Evolutionary conservation across 768 basidiomycete species (phyloP).

Genomic region (Lactarius indigo): DNA sequence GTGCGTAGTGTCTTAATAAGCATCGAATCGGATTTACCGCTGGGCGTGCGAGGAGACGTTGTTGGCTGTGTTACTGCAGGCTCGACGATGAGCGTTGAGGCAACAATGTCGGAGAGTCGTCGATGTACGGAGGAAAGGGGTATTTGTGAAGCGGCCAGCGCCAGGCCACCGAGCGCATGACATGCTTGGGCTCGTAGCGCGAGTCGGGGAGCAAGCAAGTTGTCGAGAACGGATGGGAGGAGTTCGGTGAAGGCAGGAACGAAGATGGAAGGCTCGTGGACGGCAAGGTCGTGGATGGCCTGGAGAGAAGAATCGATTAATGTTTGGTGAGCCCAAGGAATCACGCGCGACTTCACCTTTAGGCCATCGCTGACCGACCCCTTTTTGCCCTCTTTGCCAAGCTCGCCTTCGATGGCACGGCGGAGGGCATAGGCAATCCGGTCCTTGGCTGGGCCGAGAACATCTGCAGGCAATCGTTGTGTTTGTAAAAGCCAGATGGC

Average conservation of each 20-base stretch:
- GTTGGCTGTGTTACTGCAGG: slow-evolving; percentile 30
- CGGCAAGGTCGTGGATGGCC: slow-evolving; percentile 70
- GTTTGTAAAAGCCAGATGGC: slow-evolving; percentile 71
- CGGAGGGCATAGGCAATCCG: slow-evolving; percentile 68
- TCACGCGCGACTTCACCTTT: slow-evolving; percentile 46
- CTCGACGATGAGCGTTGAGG: slow-evolving; percentile 44
- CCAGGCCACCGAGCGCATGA: slow-evolving; percentile 70
- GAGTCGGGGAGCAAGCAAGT: slow-evolving; percentile 61
- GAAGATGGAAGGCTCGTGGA: slow-evolving; percentile 62
- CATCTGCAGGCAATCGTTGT: slow-evolving; percentile 60
- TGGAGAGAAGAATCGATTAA: slow-evolving; percentile 31
- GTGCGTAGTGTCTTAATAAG: slow-evolving; percentile 67
- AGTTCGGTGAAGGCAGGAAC: slow-evolving; percentile 61
- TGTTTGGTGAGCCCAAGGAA: background rate
- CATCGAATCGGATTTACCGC: slow-evolving; percentile 39
- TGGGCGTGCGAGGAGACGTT: slow-evolving; percentile 33
- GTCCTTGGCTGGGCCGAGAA: slow-evolving; percentile 59
- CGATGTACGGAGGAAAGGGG: slow-evolving; percentile 48
- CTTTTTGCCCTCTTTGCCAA: slow-evolving; percentile 88
- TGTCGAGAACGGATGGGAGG: slow-evolving; percentile 58
- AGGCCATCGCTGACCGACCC: slow-evolving; percentile 76
- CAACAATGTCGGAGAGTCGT: slow-evolving; percentile 48
- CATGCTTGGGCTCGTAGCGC: slow-evolving; percentile 69
- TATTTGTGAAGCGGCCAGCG: slow-evolving; percentile 47
- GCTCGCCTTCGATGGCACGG: slow-evolving; percentile 77